Evolutionary conservation across 2,329 filamentous ascomycete genomes (phyloP).

Genomic region (Penicillium sp.): DNA sequence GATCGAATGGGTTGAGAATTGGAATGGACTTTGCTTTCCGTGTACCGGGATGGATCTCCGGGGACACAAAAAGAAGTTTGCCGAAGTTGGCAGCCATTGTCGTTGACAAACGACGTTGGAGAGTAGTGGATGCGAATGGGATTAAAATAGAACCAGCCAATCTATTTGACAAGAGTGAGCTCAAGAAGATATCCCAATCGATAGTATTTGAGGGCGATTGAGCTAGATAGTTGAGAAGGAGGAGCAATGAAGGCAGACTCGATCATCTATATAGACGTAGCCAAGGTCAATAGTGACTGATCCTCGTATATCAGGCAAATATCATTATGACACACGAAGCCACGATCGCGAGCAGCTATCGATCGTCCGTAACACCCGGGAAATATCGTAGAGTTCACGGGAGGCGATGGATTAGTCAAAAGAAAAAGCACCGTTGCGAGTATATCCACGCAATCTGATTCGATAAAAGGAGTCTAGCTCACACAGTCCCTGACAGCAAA

Average conservation of each 20-base stretch:
- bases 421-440: neutral
- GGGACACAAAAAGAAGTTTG: conserved; percentile 50
- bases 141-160: neutral
- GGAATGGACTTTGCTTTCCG: conserved; percentile 81
- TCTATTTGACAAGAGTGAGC: neutral
- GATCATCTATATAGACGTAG: conserved; percentile 16
- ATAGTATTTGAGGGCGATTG: no score
- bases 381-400: conserved; percentile 1
- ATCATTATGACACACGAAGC: conserved; percentile 17
- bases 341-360: conserved; percentile 8
- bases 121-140: neutral
- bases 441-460: conserved; percentile 24
- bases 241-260: neutral
- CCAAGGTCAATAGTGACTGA: neutral
- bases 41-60: conserved; percentile 82
- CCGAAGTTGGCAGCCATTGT: conserved; percentile 29
- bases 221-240: neutral
- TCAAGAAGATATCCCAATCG: no score
- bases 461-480: conserved; percentile 5
- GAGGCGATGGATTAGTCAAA: conserved; percentile 6
- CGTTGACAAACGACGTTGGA: neutral
- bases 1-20: conserved; percentile 74
- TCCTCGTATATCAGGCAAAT: neutral
- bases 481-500: neutral
- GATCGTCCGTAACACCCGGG: neutral